phyloP scores from a whole-genome alignment of 2,329 filamentous ascomycete genomes.

The Myriangium duriaei region DNA sequence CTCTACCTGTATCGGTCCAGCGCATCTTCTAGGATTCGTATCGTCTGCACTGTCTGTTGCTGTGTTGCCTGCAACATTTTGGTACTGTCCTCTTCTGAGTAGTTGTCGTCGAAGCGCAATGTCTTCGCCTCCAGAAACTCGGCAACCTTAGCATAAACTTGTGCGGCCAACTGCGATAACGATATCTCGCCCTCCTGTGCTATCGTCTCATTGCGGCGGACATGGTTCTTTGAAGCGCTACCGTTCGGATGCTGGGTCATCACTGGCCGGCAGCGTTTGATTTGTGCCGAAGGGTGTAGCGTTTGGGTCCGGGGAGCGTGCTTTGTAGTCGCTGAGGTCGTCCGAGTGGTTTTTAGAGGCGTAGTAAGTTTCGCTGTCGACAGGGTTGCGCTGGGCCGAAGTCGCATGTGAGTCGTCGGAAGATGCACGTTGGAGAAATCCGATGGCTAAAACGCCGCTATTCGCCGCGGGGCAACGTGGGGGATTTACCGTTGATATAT shows the following conservation, averaged over 20 bases:
- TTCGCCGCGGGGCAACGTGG: neutral
- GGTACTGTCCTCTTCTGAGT: conserved; percentile 42
- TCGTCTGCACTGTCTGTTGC: conserved; percentile 57
- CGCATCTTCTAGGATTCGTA: conserved; percentile 63
- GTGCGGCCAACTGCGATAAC: conserved; percentile 32
- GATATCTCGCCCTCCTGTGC: conserved; percentile 34
- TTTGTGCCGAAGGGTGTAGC: neutral
- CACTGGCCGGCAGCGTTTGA: conserved; percentile 7
- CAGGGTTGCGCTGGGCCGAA: too few relatives aligned
- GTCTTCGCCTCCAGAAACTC: conserved; percentile 54
- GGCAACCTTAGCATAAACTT: conserved; percentile 48
- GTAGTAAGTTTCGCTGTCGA: too few relatives aligned
- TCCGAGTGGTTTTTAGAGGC: too few relatives aligned
- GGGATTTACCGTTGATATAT: too few relatives aligned
- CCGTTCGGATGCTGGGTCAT: conserved; percentile 6
- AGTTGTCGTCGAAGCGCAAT: too few relatives aligned
- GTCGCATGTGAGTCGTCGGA: too few relatives aligned
- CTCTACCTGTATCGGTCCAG: conserved; percentile 61
- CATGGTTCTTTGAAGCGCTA: conserved; percentile 9
- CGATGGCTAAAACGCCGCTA: too few relatives aligned
- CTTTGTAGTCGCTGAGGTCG: too few relatives aligned
- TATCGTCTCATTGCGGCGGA: conserved; percentile 24
- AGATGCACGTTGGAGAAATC: too few relatives aligned
- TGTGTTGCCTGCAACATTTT: conserved; percentile 54
- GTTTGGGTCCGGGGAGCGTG: too few relatives aligned